A percentile compares a stretch with the other conserved stretches of the same genome.
Conservation (phyloP, 1,284 basidiomycete genomes). For the Fistulinella staudtii region DNA sequence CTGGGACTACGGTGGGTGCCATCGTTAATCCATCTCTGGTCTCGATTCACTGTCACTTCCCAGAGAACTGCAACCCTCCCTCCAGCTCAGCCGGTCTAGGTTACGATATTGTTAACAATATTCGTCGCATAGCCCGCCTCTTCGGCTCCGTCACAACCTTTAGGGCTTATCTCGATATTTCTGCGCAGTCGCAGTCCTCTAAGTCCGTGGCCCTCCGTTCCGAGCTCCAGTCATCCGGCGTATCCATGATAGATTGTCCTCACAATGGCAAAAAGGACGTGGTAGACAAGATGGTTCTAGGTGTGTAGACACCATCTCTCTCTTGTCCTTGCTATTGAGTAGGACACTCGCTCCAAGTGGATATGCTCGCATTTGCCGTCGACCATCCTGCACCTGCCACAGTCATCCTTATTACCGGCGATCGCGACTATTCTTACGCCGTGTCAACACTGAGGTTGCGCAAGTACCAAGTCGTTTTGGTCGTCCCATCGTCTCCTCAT, state of each 20-base stretch:
- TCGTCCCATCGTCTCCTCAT: conserved; percentile 37
- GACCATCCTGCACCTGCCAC: conserved; percentile 45
- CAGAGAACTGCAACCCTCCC: conserved; percentile 56
- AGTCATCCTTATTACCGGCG: conserved; percentile 43
- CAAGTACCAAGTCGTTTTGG: conserved; percentile 41
- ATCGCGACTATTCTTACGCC: conserved; percentile 47
- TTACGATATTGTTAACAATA: conserved; percentile 41
- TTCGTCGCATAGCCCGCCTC: conserved; percentile 39
- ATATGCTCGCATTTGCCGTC: conserved; percentile 46
- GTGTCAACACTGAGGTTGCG: conserved; percentile 40
- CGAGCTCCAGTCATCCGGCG: conserved; percentile 57
- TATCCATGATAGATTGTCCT: conserved; percentile 55
- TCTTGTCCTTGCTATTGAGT: conserved; percentile 9
- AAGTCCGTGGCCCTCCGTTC: conserved; percentile 41
- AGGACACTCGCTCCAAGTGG: conserved; percentile 31
- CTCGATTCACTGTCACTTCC: conserved; percentile 3
- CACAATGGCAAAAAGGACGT: conserved; percentile 52
- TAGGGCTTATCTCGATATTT: conserved; percentile 51
- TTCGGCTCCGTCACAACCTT: conserved; percentile 46
- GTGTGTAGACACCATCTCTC: conserved; percentile 18
- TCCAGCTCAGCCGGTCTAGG: conserved; percentile 39
- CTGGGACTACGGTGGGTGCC: conserved; percentile 56
- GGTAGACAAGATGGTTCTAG: conserved; percentile 39
- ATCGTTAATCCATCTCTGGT: background rate
- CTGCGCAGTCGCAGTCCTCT: conserved; percentile 28